A percentile compares a stretch with the other conserved stretches of the same genome.
These are phyloP conservation scores for Chalciporus piperatus DNA, from an alignment of 768 basidiomycete genomes.

Conservation along the genomic window DNA sequence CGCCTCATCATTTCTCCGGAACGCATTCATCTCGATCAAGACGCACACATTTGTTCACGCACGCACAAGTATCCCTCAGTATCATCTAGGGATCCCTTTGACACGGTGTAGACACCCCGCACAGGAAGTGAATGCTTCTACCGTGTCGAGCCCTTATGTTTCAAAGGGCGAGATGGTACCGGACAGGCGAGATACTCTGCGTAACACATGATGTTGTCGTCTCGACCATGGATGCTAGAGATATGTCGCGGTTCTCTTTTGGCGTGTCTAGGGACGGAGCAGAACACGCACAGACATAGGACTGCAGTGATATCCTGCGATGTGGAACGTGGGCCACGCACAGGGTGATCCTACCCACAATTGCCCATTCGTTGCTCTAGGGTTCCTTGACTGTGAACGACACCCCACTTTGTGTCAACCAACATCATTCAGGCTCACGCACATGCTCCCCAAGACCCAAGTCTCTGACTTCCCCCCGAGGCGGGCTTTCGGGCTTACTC, in stretches of 20 bases:
- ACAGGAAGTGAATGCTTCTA: slow-evolving; percentile 28
- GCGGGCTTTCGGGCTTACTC: slow-evolving; percentile 11
- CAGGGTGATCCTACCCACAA: slow-evolving; percentile 27
- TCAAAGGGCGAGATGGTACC: slow-evolving; percentile 47
- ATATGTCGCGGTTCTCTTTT: slow-evolving; percentile 44
- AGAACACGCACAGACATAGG: slow-evolving; percentile 35
- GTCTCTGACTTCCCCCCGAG: slow-evolving; percentile 42
- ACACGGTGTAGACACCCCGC: slow-evolving; percentile 14
- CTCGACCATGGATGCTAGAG: slow-evolving; percentile 38
- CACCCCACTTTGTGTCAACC: slow-evolving; percentile 19
- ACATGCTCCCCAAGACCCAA: slow-evolving; percentile 40
- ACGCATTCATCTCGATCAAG: slow-evolving; percentile 36
- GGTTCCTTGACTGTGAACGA: slow-evolving; percentile 6
- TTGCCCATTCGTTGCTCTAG: slow-evolving; percentile 31
- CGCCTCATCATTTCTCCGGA: slow-evolving; percentile 51
- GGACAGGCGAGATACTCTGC: slow-evolving; percentile 44
- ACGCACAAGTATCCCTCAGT: slow-evolving; percentile 49
- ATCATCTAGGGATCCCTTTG: slow-evolving; percentile 52
- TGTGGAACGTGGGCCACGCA: slow-evolving; percentile 32
- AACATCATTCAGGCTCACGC: slow-evolving; percentile 34
- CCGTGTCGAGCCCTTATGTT: slow-evolving; percentile 18
- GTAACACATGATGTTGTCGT: slow-evolving; percentile 9
- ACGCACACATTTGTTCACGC: slow-evolving; percentile 11
- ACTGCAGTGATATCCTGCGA: slow-evolving; percentile 2
- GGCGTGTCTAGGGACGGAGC: slow-evolving; percentile 35